Evolutionary conservation across 169 alveolate genomes (phyloP), one percentile per base, ranked within the genome.

Genomic region (Cyclospora cayetanensis): DNA sequence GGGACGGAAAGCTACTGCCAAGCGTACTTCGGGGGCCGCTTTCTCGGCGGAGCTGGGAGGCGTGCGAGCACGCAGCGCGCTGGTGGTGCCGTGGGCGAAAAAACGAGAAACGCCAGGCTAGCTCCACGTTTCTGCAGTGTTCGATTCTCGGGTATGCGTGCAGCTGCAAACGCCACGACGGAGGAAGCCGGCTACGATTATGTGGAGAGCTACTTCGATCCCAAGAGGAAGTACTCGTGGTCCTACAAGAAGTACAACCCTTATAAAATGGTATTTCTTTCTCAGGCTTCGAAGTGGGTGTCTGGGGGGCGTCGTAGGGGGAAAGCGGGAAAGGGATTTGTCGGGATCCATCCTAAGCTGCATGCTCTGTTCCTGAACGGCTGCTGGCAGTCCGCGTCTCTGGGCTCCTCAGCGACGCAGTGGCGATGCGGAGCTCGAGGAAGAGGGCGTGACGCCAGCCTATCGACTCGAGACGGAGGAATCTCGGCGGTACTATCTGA

Each of bases 201-300:
- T 89, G 94, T 96, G 60, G 90, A 94, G 25, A 93, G 94, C 15
- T 90, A 94, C 91, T 94, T 95, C 88, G 97, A 96, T 70, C 91
- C 96, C 22, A 93, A 46, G 70, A 77, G 97, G 46, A 91, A 96
- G 90, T 96, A 94, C 89, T 86, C 94, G 35, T 94, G 96, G 96
- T 90, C 95, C 20, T 94, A 94, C 68, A 74, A 37, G 95, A 94
- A 68, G 63, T 90, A 53, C 86, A 89, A 76, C 92, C 95, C 70
- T 25, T 91, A 35, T 87, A 93, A 76, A n/a, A 91, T 7, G 7
- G 79, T 66, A 37, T 27, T 37, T 22, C 29, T 29, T 22, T 22
- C 29, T 9, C 70, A 11, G 60, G 60, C 60, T 50, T 50, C 60
- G 60, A 18, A 18, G 60, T 50, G 9, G 18, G 60, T 18, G 60